Evolutionary conservation across 371 early-diverging fungal genomes (phyloP), one percentile per base, ranked within the genome.

Genomic region (Mucor circinelloides): DNA sequence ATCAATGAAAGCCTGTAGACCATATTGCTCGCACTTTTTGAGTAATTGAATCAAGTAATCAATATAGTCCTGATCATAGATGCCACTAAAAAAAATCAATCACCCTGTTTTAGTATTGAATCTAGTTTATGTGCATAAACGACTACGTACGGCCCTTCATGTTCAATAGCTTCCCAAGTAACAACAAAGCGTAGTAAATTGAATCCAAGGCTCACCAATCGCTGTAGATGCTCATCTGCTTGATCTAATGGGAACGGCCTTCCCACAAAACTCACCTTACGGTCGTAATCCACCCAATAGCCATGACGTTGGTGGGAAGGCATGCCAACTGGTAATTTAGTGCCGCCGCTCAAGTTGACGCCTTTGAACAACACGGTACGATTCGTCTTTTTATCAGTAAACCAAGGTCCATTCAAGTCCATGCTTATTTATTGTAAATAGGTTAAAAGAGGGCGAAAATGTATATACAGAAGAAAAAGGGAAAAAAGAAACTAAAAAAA

Each of bases 161-260:
- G 93, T 64, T 92, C 95, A 30, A 95, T 72, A 7, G 94, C 86
- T 77, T 96, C 96, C 96, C 96, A 96, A 25, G 94, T 85, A 19
- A 93, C 85, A 46, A 90, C 70, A 46, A 93, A 84, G 5, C 96
- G 81, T 19, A 94, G 66, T 61, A 95, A 84, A 59, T 88, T 93
- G 63, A 96, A 89, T 0, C 96, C 96, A 91, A 91, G 92, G 34
- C 82, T 66, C 23, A 83, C 78, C 36, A 96, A 77, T 34, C 95
- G 77, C 19, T 73, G 68, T 55, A 94, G 84, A 70, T 96, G 95
- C 57, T 89, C 88, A 70, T 94, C 92, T 9, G 93, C 94, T 60
- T 94, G 93, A n/a, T 87, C 83, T 0, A 95, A 70, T 0, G 92
- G 90, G 70, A 96, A 93, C 6, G 96, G 96, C 12, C 95, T 74